Conservation (phyloP, 169 alveolate species). For the Theileria sp. region DNA sequence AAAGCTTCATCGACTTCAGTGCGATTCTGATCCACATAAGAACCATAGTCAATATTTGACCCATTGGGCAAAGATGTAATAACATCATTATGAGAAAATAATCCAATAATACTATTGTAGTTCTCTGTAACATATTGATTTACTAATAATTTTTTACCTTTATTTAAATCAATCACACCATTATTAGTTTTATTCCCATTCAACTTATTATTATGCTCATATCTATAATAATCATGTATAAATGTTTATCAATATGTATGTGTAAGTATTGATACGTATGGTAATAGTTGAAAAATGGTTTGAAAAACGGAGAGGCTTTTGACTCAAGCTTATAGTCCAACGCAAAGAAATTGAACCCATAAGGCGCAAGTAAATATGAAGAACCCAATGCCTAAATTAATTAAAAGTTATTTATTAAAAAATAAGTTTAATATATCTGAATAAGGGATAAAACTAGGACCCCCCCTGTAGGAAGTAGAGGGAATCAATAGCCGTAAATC, state of each 20-base stretch:
- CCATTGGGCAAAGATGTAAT: constrained; percentile 17
- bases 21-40: not conserved
- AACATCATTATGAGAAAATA: constrained; percentile 30
- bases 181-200: not conserved
- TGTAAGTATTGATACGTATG: constrained; percentile 2
- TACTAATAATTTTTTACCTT: not conserved
- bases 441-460: not conserved
- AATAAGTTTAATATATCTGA: too few relatives aligned
- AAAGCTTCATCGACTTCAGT: not conserved
- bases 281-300: constrained; percentile 2
- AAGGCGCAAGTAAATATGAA: not conserved
- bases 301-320: constrained; percentile 12
- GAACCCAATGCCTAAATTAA: constrained; percentile 21
- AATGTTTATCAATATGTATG: not conserved
- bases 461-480: not conserved
- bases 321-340: not conserved
- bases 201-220: not conserved
- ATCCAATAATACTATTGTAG: not conserved
- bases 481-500: not conserved
- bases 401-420: not conserved
- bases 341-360: constrained; percentile 26
- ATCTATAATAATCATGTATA: not conserved
- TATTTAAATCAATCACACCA: not conserved
- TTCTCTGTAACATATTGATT: not conserved
- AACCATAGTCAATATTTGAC: constrained; percentile 19